Evolutionary conservation across 768 basidiomycete species (phyloP).

Genomic region (Lenzites betulinus): DNA sequence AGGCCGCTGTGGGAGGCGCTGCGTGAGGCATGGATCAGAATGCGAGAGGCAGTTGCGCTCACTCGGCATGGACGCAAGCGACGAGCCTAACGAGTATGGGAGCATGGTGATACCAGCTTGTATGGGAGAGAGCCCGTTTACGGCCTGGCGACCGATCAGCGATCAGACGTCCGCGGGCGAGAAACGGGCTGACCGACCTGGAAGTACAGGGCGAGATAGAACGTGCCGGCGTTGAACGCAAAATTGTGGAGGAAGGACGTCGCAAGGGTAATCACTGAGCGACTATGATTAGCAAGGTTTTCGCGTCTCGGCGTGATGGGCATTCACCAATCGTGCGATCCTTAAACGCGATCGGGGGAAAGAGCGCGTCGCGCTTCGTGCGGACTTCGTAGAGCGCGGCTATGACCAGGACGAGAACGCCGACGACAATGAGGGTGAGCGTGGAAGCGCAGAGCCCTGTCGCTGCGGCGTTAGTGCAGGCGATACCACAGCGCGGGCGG

Average conservation of each 20-base stretch:
- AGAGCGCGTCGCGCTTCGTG: conserved; percentile 70
- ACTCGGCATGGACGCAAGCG: conserved; percentile 76
- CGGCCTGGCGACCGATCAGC: conserved; percentile 49
- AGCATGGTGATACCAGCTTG: conserved; percentile 74
- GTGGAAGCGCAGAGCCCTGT: conserved; percentile 69
- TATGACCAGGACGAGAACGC: conserved; percentile 52
- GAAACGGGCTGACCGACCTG: conserved; percentile 52
- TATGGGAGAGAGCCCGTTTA: conserved; percentile 68
- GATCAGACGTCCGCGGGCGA: conserved; percentile 11
- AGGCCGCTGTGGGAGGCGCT: conserved; percentile 52
- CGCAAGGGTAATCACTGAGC: conserved; percentile 61
- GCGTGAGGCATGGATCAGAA: conserved; percentile 12
- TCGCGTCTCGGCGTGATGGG: background rate
- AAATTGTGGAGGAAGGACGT: conserved; percentile 82
- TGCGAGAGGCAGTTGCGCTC: conserved; percentile 11
- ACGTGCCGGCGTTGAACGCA: conserved; percentile 82
- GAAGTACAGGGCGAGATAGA: conserved; percentile 81
- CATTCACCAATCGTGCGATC: conserved; percentile 57
- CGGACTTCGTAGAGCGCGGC: conserved; percentile 70
- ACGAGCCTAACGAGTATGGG: conserved; percentile 85
- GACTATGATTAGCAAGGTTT: conserved; percentile 16
- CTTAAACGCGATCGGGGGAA: conserved; percentile 64
- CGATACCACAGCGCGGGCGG: conserved; percentile 9
- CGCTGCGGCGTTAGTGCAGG: conserved; percentile 18
- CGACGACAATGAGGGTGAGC: conserved; percentile 57